Evolutionary conservation across 176 grass and related monocot genomes (phyloP).

Genomic region (Musa itinerans): DNA sequence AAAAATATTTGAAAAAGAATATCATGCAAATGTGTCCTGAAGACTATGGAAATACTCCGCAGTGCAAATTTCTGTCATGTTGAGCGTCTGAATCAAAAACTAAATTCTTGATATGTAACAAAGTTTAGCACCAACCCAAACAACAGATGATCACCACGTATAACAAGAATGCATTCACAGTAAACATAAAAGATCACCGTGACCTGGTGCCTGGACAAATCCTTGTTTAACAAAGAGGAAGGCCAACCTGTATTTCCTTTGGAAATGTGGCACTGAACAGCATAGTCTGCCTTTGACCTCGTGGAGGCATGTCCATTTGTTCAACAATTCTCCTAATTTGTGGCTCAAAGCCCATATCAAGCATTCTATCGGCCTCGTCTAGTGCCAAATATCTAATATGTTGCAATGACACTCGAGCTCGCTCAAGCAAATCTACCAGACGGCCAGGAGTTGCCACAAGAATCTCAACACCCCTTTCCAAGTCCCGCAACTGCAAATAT

Average conservation of each 20-base stretch:
- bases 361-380: conserved; percentile 97
- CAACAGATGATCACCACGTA: background rate
- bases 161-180: too few relatives aligned
- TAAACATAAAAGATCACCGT: background rate
- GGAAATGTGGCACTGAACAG: conserved; percentile 97
- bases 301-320: conserved; percentile 84
- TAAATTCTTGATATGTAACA: too few relatives aligned
- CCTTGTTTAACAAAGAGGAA: background rate
- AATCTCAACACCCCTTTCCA: conserved; percentile 93
- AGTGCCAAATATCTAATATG: conserved; percentile 73
- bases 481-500: conserved; percentile 59
- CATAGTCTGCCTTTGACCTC: conserved; percentile 84
- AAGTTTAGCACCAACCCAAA: too few relatives aligned
- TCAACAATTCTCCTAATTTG: conserved; percentile 95
- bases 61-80: too few relatives aligned
- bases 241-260: conserved; percentile 78
- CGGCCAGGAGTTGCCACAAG: conserved; percentile 97
- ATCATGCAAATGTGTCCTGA: too few relatives aligned
- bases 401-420: conserved; percentile 84
- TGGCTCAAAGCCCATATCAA: conserved; percentile 98
- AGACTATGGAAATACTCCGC: too few relatives aligned
- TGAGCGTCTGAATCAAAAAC: too few relatives aligned
- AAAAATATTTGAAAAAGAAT: too few relatives aligned
- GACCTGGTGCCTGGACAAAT: background rate
- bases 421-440: conserved; percentile 85